These are phyloP conservation scores for Papiliotrema laurentii DNA, from an alignment of 1,284 basidiomycete genomes.

Conservation along the genomic window DNA sequence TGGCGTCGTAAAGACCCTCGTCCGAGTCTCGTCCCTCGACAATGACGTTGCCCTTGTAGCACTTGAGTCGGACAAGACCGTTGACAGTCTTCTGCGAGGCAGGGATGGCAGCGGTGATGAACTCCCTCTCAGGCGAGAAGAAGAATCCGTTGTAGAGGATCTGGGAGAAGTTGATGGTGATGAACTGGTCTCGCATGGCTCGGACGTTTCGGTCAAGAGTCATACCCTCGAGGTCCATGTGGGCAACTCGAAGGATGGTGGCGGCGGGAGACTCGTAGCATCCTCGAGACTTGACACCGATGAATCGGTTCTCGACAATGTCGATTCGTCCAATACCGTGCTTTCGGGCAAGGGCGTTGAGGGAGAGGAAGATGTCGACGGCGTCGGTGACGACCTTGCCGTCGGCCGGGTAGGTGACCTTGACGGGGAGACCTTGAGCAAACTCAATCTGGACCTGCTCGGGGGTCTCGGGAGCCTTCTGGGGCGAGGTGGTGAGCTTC, in stretches of 20 bases:
- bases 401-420: constrained; percentile 58
- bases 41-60: constrained; percentile 96
- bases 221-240: constrained; percentile 95
- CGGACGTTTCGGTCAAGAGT: constrained; percentile 97
- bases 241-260: constrained; percentile 90
- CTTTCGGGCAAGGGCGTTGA: constrained; percentile 88
- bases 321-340: constrained; percentile 96
- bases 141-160: constrained; percentile 91
- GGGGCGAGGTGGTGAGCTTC: constrained; percentile 87
- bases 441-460: constrained; percentile 84
- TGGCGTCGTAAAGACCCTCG: constrained; percentile 90
- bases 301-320: constrained; percentile 99
- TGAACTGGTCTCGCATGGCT: constrained; percentile 87
- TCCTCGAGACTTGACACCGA: constrained; percentile 96
- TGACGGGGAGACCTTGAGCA: constrained; percentile 75
- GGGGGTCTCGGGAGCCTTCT: constrained; percentile 73
- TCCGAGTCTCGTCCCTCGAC: constrained; percentile 87
- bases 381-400: constrained; percentile 68
- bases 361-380: constrained; percentile 90
- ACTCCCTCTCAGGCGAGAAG: constrained; percentile 97
- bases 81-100: constrained; percentile 95
- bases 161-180: constrained; percentile 81
- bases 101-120: constrained; percentile 81
- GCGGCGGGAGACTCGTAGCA: constrained; percentile 98
- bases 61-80: constrained; percentile 79